Conservation (phyloP, 1,284 basidiomycete genomes). For the Sutorius eximius region DNA sequence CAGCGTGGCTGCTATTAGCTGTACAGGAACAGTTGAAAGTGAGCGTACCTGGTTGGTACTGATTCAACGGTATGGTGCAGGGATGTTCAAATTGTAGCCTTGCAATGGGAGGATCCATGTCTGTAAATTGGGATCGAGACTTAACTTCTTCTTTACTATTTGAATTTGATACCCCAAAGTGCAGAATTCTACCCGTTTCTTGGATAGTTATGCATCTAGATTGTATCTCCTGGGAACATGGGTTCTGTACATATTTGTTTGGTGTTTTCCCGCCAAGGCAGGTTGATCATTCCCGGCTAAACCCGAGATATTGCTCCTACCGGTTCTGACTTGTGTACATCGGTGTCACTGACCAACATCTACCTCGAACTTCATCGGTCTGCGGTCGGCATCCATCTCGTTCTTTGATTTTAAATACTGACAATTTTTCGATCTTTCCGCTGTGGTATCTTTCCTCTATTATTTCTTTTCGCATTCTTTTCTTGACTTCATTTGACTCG, state of each 20-base stretch:
- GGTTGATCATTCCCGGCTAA: background rate
- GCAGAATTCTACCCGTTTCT: no score
- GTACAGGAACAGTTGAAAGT: background rate
- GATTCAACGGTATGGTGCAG: background rate
- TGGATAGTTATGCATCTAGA: no score
- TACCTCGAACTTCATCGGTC: background rate
- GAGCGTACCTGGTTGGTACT: background rate
- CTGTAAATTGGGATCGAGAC: background rate
- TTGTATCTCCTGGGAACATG: no score
- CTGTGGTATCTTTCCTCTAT: background rate
- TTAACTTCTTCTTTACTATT: no score
- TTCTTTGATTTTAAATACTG: background rate
- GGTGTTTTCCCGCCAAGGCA: no score
- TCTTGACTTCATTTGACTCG: slow-evolving; percentile 1
- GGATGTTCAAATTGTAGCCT: background rate
- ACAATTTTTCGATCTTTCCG: background rate
- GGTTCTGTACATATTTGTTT: no score
- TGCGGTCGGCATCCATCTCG: background rate
- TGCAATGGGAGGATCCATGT: background rate
- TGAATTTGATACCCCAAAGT: no score
- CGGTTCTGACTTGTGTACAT: background rate
- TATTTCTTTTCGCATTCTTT: background rate
- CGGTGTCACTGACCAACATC: background rate
- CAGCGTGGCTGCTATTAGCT: background rate
- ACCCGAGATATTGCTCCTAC: background rate